Percentiles rank a stretch among this genome's conserved stretches.
phyloP scores from a whole-genome alignment of 2,329 filamentous ascomycete species.

The Aspergillus udagawae region DNA sequence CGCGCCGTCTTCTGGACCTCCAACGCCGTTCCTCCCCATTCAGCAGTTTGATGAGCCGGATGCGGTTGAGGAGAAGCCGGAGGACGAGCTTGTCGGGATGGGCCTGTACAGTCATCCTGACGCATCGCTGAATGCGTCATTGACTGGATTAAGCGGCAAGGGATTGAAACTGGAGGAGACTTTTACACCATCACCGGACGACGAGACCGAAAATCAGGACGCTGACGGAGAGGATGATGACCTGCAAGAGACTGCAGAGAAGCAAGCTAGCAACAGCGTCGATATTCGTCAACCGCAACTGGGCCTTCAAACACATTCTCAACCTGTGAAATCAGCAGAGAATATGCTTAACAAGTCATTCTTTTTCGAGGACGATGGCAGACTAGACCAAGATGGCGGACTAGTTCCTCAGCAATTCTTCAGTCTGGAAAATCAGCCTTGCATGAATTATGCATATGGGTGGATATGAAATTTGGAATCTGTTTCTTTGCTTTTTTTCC shows the following conservation, averaged over 20 bases:
- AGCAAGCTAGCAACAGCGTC: constrained; percentile 5
- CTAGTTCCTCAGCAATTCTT: constrained; percentile 23
- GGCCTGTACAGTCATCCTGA: constrained; percentile 74
- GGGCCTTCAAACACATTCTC: constrained; percentile 11
- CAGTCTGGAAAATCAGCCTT: constrained; percentile 23
- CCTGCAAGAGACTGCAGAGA: constrained; percentile 11
- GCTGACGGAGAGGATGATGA: constrained; percentile 52
- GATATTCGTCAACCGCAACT: constrained; percentile 9
- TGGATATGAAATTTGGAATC: constrained; percentile 23
- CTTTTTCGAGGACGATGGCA: constrained; percentile 29
- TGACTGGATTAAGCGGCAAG: constrained; percentile 61
- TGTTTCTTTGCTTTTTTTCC: background rate
- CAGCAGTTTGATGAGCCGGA: constrained; percentile 25
- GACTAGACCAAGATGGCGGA: constrained; percentile 19
- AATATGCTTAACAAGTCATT: constrained; percentile 31
- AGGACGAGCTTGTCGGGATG: constrained; percentile 75
- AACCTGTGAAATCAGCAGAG: constrained; percentile 19
- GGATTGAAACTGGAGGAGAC: constrained; percentile 78
- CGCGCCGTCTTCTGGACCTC: constrained; percentile 33
- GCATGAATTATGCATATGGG: constrained; percentile 33
- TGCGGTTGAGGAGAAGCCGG: constrained; percentile 53
- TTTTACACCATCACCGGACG: constrained; percentile 61
- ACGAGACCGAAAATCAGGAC: constrained; percentile 54
- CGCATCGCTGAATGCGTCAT: constrained; percentile 52
- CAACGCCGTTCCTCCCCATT: constrained; percentile 37